phyloP scores from a whole-genome alignment of 129 eudicot species.

The Lactuca sativa region DNA sequence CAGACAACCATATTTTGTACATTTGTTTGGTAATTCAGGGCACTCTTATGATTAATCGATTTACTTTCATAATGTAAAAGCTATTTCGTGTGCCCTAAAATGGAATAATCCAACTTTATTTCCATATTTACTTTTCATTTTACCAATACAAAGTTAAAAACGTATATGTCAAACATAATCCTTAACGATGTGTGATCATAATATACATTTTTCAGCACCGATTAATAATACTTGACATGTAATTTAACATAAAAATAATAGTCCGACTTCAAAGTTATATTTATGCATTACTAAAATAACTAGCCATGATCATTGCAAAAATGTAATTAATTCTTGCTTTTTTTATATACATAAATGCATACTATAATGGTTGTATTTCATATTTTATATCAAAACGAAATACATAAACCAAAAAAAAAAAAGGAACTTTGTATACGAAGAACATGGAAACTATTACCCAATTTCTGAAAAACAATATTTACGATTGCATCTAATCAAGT shows the following conservation, averaged over 20 bases:
- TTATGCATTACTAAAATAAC: no score
- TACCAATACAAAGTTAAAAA: neutral
- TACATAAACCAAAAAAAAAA: no score
- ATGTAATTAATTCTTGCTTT: no score
- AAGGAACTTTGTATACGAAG: no score
- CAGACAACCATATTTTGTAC: slow-evolving; percentile 23
- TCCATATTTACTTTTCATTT: neutral
- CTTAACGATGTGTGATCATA: neutral
- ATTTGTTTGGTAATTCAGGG: slow-evolving; percentile 21
- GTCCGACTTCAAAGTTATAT: no score
- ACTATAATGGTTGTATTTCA: no score
- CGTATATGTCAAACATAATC: neutral
- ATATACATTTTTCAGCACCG: neutral
- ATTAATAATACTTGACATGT: no score
- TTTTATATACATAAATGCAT: no score
- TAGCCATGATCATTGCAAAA: no score
- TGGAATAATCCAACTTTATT: neutral
- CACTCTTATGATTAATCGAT: slow-evolving; percentile 11
- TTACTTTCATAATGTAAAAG: slow-evolving; percentile 15
- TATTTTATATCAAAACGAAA: no score
- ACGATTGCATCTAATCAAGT: neutral
- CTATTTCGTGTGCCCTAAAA: slow-evolving; percentile 23
- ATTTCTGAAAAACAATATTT: neutral
- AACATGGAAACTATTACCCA: no score
- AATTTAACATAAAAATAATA: no score